These are phyloP conservation scores for Coniochaeta hoffmannii DNA, from an alignment of 2,329 filamentous ascomycete species.

Conservation along the genomic window DNA sequence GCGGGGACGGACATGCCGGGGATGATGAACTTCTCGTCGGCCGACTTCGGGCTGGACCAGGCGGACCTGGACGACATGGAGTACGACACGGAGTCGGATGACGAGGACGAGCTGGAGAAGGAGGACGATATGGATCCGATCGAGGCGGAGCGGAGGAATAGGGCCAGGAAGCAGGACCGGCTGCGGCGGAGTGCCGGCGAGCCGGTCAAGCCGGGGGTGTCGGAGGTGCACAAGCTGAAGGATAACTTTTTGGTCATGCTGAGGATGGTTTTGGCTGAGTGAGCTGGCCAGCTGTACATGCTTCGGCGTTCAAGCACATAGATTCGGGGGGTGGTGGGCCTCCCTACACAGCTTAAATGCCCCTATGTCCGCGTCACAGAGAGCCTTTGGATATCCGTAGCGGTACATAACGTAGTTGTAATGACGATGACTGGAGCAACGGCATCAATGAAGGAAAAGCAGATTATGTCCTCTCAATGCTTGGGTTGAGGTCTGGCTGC, in stretches of 20 bases:
- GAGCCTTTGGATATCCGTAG: not conserved
- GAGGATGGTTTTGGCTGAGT: conserved; percentile 71
- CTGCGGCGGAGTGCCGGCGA: conserved; percentile 76
- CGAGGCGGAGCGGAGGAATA: conserved; percentile 70
- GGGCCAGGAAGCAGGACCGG: conserved; percentile 71
- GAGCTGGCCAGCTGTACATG: conserved; percentile 14
- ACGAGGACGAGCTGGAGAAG: conserved; percentile 59
- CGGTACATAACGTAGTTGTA: too few relatives aligned
- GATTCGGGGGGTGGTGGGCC: not conserved
- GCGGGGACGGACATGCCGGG: conserved; percentile 41
- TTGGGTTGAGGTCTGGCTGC: too few relatives aligned
- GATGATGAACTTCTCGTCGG: conserved; percentile 60
- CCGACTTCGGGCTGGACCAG: conserved; percentile 84
- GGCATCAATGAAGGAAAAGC: too few relatives aligned
- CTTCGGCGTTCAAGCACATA: not conserved
- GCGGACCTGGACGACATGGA: conserved; percentile 81
- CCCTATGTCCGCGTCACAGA: not conserved
- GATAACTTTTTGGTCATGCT: conserved; percentile 79
- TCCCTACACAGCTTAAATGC: not conserved
- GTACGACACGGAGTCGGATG: conserved; percentile 62
- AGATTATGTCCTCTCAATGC: too few relatives aligned
- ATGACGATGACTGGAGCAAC: too few relatives aligned
- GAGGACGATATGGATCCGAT: conserved; percentile 84
- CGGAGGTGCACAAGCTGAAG: conserved; percentile 71
- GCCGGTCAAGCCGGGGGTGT: conserved; percentile 71